These are phyloP conservation scores for Ganoderma multipileum DNA, from an alignment of 1,284 basidiomycete genomes.

Conservation along the genomic window DNA sequence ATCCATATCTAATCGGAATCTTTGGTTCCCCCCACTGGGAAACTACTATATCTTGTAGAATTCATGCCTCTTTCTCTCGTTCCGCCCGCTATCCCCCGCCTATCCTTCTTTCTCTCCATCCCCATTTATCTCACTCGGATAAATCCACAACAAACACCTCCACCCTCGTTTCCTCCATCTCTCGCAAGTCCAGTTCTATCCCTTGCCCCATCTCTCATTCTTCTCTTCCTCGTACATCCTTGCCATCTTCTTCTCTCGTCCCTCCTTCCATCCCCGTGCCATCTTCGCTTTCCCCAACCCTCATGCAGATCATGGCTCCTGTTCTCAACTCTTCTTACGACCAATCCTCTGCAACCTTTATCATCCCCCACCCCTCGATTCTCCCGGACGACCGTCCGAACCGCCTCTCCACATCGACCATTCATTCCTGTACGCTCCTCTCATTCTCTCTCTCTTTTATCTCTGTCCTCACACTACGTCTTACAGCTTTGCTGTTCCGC, in stretches of 20 bases:
- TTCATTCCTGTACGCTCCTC: constrained; percentile 24
- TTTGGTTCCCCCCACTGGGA: constrained; percentile 36
- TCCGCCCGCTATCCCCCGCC: neutral
- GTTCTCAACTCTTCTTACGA: constrained; percentile 32
- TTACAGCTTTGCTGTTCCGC: constrained; percentile 29
- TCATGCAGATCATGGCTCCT: constrained; percentile 38
- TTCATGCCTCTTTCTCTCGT: neutral
- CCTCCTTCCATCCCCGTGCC: constrained; percentile 14
- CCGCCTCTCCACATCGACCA: neutral
- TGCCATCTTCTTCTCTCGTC: constrained; percentile 10
- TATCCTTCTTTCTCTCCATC: constrained; percentile 15
- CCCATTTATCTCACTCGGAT: constrained; percentile 15
- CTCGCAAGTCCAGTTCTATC: constrained; percentile 14
- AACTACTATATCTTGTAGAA: constrained; percentile 27
- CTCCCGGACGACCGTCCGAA: neutral
- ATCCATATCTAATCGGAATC: constrained; percentile 32
- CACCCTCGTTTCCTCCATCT: constrained; percentile 20
- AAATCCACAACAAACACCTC: constrained; percentile 17
- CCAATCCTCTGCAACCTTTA: constrained; percentile 8
- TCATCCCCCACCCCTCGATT: neutral
- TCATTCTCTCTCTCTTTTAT: neutral
- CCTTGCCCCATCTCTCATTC: constrained; percentile 21
- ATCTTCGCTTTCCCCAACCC: constrained; percentile 26
- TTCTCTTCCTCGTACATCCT: constrained; percentile 10
- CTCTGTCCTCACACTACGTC: neutral